These are phyloP conservation scores for Mycena latifolia DNA, from an alignment of 768 basidiomycete species.

Conservation along the genomic window DNA sequence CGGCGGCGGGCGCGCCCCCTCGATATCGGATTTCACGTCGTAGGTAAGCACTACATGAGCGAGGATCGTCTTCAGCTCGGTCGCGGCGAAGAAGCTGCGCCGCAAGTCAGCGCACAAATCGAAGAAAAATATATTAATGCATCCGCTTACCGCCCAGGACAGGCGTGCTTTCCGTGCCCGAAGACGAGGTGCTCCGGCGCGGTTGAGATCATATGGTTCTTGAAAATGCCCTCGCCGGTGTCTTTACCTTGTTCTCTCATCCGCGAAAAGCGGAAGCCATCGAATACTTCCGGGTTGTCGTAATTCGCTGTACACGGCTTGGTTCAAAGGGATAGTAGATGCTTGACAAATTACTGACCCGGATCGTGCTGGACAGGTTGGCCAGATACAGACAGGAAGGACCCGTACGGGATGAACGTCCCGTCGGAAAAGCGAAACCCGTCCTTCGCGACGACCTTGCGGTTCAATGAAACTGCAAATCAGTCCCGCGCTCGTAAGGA, in stretches of 20 bases:
- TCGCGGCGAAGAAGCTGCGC: constrained; percentile 2
- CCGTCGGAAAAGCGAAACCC: constrained; percentile 52
- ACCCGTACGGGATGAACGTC: constrained; percentile 48
- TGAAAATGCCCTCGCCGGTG: constrained; percentile 11
- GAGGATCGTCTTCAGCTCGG: constrained; percentile 7
- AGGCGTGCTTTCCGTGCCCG: constrained; percentile 41
- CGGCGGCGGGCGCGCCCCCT: constrained; percentile 1
- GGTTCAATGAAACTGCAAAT: constrained; percentile 38
- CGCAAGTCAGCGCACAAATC: not conserved
- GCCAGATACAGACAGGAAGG: constrained; percentile 36
- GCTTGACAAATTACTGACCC: not conserved
- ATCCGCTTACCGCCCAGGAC: constrained; percentile 16
- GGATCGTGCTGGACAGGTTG: constrained; percentile 3
- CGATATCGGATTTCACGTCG: constrained; percentile 1
- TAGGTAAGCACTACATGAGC: not conserved
- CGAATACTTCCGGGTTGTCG: constrained; percentile 8
- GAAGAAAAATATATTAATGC: not conserved
- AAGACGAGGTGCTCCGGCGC: constrained; percentile 21
- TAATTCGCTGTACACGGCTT: not conserved
- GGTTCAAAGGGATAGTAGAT: not conserved
- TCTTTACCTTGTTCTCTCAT: constrained; percentile 40
- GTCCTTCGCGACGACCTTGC: constrained; percentile 42
- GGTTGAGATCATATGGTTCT: constrained; percentile 42
- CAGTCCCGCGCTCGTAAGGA: no score
- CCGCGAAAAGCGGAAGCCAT: constrained; percentile 41